A percentile compares a stretch with the other conserved stretches of the same genome.
These are phyloP conservation scores for Wickerhamomyces queroliae DNA, from an alignment of 805 yeast genomes.

Conservation along the genomic window DNA sequence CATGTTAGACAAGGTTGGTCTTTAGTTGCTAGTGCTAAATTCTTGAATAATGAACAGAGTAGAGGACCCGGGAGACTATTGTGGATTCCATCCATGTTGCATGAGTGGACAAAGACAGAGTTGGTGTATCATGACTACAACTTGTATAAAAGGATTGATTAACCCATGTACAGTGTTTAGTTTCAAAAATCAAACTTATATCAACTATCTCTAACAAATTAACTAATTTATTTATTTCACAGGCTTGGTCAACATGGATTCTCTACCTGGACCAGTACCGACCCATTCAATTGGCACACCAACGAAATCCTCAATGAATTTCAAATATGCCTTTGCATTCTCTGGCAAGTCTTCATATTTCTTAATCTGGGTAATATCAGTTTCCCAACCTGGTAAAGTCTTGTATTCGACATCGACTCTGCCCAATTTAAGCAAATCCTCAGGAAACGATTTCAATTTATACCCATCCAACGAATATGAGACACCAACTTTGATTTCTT, in stretches of 20 bases:
- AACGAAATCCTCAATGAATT: constrained; percentile 79
- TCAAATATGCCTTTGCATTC: constrained; percentile 79
- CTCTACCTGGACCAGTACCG: constrained; percentile 98
- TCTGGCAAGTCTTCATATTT: constrained; percentile 77
- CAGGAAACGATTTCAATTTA: constrained; percentile 79
- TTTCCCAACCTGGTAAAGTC: constrained; percentile 92
- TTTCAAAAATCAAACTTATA: not conserved
- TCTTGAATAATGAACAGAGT: constrained; percentile 50
- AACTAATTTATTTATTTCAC: constrained; percentile 4
- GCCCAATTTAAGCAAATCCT: constrained; percentile 75
- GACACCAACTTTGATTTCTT: constrained; percentile 84
- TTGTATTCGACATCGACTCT: constrained; percentile 90
- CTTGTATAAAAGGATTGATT: constrained; percentile 25
- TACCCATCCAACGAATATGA: constrained; percentile 79
- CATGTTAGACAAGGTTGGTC: constrained; percentile 37
- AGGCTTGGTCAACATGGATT: constrained; percentile 71
- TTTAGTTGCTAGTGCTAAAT: constrained; percentile 37
- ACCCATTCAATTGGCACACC: constrained; percentile 91
- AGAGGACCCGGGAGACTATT: constrained; percentile 48
- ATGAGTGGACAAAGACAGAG: constrained; percentile 24
- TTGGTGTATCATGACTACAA: constrained; percentile 48
- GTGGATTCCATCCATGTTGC: constrained; percentile 37
- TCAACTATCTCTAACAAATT: too few species aligned
- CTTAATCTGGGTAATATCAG: constrained; percentile 69
- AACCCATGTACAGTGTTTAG: constrained; percentile 1